Evolutionary conservation across 345 rosid species (phyloP).

Genomic region (Gossypium sturtianum): DNA sequence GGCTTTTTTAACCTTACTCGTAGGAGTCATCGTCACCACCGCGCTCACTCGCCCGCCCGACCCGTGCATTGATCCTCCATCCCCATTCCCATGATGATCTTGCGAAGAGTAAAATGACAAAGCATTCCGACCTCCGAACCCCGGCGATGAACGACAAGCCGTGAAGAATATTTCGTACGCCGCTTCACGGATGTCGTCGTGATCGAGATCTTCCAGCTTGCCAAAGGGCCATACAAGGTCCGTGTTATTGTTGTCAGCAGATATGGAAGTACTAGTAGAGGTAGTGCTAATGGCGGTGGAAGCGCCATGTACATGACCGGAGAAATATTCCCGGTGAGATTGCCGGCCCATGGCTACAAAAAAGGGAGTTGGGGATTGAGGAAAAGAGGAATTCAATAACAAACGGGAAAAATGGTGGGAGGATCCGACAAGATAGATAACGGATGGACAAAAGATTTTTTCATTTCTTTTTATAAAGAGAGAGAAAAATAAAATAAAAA

Average conservation of each 20-base stretch:
- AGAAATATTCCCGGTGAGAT: constrained; percentile 44
- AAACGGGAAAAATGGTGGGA: constrained; percentile 6
- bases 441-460: constrained; percentile 26
- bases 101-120: constrained; percentile 53
- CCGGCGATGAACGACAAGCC: constrained; percentile 78
- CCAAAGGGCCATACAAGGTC: constrained; percentile 82
- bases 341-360: constrained; percentile 37
- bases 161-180: constrained; percentile 92
- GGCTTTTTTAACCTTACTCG: constrained; percentile 67
- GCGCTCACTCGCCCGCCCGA: constrained; percentile 28
- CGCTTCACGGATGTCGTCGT: constrained; percentile 71
- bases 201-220: constrained; percentile 43
- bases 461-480: constrained; percentile 21
- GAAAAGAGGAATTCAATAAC: constrained; percentile 12
- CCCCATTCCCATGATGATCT: constrained; percentile 23
- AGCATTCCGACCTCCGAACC: constrained; percentile 73
- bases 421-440: constrained; percentile 39
- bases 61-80: constrained; percentile 20
- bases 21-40: constrained; percentile 78
- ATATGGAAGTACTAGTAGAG: background rate
- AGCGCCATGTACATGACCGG: constrained; percentile 31
- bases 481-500: background rate
- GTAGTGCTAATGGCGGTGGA: background rate
- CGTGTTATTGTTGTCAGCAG: constrained; percentile 9
- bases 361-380: background rate